Evolutionary conservation across 352 stramenopile species (phyloP), one percentile per base, ranked within the genome.

Genomic region (Pythium plurisporium): DNA sequence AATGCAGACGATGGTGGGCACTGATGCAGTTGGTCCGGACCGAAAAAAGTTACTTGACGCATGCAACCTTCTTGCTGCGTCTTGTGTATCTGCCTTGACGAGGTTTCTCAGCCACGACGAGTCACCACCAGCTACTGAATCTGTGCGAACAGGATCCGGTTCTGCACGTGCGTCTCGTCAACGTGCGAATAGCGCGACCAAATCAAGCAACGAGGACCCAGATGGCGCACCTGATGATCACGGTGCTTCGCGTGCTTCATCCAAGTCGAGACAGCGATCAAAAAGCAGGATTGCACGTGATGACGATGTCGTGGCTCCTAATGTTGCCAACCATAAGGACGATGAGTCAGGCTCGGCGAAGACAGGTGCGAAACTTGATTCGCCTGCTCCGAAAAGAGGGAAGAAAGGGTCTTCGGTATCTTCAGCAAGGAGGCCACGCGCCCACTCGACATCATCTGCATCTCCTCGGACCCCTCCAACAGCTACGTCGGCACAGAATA

Each of bases 1-100:
- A 25, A 40, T 79, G 51, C 42, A 65, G 14, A 60, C 70, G 11
- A 75, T 80, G 26, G 55, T 54, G n/a, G 59, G 54, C 27, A 43
- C 67, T 12, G 59, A 67, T 37, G 12, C 33, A 25, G 58, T 47
- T 3, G 58, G 59, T 25, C 14, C 27, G 2, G 56, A 70, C 25
- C 49, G 51, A n/a, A 69, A 77, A 31, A 65, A 70, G 11, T 70
- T 91, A 15, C 31, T 91, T 3, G 65, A 81, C 36, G 81, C 85
- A 46, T 91, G 81, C 40, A 72, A 83, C 36, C 64, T 73, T n/a
- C 65, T 91, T 10, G 74, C 81, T 22, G 59, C 64, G 5, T 84
- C 81, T 23, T 91, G 81, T 30, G 67, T 86, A 5, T 64, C 78
- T 7, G 81, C 76, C 5, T 54, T 91, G 40, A 79, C 52, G 4